Base-by-base conservation (phyloP, 1,139 yeast species). In the Zygosaccharomyces sapae region DNA sequence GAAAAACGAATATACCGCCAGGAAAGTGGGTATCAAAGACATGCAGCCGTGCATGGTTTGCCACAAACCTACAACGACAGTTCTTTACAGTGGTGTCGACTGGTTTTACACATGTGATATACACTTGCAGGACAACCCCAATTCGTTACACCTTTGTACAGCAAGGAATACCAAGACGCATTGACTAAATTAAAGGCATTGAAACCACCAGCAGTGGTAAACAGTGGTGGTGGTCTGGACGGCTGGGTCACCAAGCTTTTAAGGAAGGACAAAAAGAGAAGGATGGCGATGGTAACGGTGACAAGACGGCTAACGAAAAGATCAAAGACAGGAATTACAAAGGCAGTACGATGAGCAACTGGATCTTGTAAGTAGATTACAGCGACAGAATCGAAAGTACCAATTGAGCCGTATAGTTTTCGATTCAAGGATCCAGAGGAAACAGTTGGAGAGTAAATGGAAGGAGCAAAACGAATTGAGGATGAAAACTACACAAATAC, bases 21-120 rank as follows among this genome's bases (percentile, higher is more conserved):
- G 87, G 41, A 69, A 69, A 44, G 94, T 86, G 2, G 81, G 87
- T 0, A 72, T 71, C 2, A 54, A 71, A n/a, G 78, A 75, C 48
- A 59, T 77, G 44, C 77, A 76, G 57, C 72, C 90, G 0, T 86
- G 95, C 58, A 59, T 70, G 39, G 71, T 86, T 29, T 86, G 95
- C 66, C 81, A 73, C 61, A 81, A 81, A 54, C 87, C 92, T 1
- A 70, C 87, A 0, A 55, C 72, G 1, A 71, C 77, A 0, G 95
- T 86, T 2, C 67, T 86, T 33, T 73, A 83, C 48, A 57, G 55
- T 41, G 45, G 45, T 13, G 68, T 72, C 3, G 92, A 85, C 62
- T 84, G 81, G 71, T 82, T 86, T 62, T 85, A 83, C 61, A 72
- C 79, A 1, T 86, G 95, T 62, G 76, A 74, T 22, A 56, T 71